A percentile compares a stretch with the other conserved stretches of the same genome.
Evolutionary conservation across 306 rosid genomes (phyloP).

Genomic region (Hippophae gyantsensis): DNA sequence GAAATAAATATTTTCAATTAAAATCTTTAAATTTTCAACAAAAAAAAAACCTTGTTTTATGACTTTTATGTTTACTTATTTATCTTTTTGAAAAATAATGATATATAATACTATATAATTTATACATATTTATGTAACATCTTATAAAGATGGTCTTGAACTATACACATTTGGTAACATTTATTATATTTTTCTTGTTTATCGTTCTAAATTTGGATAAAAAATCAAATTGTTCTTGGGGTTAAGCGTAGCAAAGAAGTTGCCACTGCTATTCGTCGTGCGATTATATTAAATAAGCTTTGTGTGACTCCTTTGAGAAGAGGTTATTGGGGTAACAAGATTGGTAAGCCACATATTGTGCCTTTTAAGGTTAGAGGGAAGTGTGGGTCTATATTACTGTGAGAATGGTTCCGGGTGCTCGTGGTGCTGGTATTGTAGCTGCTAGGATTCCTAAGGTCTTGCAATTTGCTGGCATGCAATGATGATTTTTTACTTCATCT

Average conservation of each 20-base stretch:
- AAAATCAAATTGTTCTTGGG: slow-evolving; percentile 46
- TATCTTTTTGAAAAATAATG: too few relatives aligned
- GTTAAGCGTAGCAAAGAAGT: slow-evolving; percentile 80
- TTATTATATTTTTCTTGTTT: too few relatives aligned
- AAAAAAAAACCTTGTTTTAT: too few relatives aligned
- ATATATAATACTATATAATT: too few relatives aligned
- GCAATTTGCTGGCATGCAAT: slow-evolving; percentile 57
- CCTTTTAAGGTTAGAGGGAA: slow-evolving; percentile 64
- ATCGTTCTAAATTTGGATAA: too few relatives aligned
- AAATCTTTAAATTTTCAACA: too few relatives aligned
- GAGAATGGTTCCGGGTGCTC: slow-evolving; percentile 58
- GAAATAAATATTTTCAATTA: too few relatives aligned
- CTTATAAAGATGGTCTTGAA: too few relatives aligned
- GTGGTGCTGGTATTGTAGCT: slow-evolving; percentile 62
- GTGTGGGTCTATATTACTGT: slow-evolving; percentile 53
- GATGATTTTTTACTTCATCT: slow-evolving; percentile 59
- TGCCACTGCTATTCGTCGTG: slow-evolving; percentile 51
- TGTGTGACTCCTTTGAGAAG: slow-evolving; percentile 59
- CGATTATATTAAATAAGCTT: slow-evolving; percentile 54
- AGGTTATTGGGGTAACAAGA: slow-evolving; percentile 76
- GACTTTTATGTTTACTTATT: too few relatives aligned
- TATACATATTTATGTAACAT: too few relatives aligned
- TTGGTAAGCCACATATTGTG: slow-evolving; percentile 66
- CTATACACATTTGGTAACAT: too few relatives aligned
- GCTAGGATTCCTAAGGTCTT: slow-evolving; percentile 64